Evolutionary conservation across 2,329 filamentous ascomycete genomes (phyloP).

Genomic region (Orbilia brochopaga): DNA sequence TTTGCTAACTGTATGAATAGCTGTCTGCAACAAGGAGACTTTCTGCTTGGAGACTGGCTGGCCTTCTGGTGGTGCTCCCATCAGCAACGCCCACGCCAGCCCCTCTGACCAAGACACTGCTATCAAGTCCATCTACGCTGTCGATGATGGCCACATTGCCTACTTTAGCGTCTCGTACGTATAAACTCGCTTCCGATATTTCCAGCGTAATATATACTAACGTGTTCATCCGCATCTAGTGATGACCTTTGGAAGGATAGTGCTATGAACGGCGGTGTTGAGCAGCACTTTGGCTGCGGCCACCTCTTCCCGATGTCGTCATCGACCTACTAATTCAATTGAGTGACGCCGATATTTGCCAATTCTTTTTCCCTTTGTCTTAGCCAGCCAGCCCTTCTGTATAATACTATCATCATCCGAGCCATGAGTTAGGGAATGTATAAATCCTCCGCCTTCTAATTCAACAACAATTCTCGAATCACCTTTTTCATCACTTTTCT

Average conservation of each 20-base stretch:
- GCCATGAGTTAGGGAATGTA: slow-evolving; percentile 52
- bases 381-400: slow-evolving; percentile 52
- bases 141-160: slow-evolving; percentile 70
- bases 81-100: slow-evolving; percentile 75
- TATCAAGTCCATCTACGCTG: slow-evolving; percentile 71
- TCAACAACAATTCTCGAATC: slow-evolving; percentile 37
- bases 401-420: slow-evolving; percentile 36
- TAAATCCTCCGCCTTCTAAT: slow-evolving; percentile 50
- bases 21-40: slow-evolving; percentile 73
- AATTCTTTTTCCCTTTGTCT: slow-evolving; percentile 32
- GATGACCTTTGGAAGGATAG: slow-evolving; percentile 82
- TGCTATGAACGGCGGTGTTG: slow-evolving; percentile 70
- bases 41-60: slow-evolving; percentile 91
- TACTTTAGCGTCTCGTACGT: slow-evolving; percentile 69
- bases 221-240: slow-evolving; percentile 61
- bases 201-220: slow-evolving; percentile 10
- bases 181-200: not conserved
- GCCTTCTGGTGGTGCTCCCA: slow-evolving; percentile 73
- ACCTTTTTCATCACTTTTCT: not conserved
- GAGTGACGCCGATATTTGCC: slow-evolving; percentile 34
- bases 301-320: slow-evolving; percentile 61
- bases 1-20: slow-evolving; percentile 33
- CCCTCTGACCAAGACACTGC: slow-evolving; percentile 71
- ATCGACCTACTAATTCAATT: slow-evolving; percentile 40
- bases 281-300: slow-evolving; percentile 78